These are phyloP conservation scores for Globisporangium emineosum DNA, from an alignment of 352 stramenopile genomes.

Conservation along the genomic window DNA sequence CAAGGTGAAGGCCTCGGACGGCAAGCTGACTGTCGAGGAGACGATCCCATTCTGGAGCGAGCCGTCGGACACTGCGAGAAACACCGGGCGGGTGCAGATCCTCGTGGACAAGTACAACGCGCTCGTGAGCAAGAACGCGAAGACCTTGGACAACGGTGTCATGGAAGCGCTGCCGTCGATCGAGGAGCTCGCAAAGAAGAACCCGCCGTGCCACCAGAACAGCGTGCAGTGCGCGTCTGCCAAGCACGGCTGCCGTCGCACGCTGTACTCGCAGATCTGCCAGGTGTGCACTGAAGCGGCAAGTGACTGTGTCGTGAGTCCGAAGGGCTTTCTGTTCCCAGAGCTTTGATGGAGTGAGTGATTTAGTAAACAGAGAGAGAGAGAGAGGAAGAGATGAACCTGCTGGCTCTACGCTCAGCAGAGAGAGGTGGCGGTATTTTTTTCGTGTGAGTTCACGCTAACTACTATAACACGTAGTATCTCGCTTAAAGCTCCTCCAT, in stretches of 20 bases:
- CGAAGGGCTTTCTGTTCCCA: constrained; percentile 10
- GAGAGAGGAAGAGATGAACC: too few relatives aligned
- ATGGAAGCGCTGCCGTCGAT: constrained; percentile 48
- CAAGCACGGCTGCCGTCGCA: constrained; percentile 48
- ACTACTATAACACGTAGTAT: too few relatives aligned
- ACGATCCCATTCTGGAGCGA: constrained; percentile 70
- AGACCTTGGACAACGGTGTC: constrained; percentile 32
- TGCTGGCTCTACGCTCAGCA: too few relatives aligned
- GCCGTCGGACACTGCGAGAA: constrained; percentile 37
- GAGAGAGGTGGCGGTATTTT: too few relatives aligned
- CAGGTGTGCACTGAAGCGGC: constrained; percentile 33
- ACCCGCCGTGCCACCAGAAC: constrained; percentile 67
- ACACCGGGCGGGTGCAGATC: constrained; percentile 36
- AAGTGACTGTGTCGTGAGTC: constrained; percentile 35
- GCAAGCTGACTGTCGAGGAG: constrained; percentile 28
- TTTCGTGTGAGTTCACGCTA: too few relatives aligned
- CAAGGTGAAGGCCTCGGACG: constrained; percentile 25
- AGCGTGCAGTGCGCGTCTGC: constrained; percentile 39
- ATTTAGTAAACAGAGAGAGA: too few relatives aligned
- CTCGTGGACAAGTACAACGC: constrained; percentile 49
- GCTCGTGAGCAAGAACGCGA: constrained; percentile 25
- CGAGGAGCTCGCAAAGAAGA: constrained; percentile 29
- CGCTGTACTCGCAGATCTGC: constrained; percentile 60
- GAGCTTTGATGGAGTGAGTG: constrained; percentile 5
- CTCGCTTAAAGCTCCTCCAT: too few relatives aligned